Conservation (phyloP, 768 basidiomycete species). For the Macrolepiota fuliginosa region DNA sequence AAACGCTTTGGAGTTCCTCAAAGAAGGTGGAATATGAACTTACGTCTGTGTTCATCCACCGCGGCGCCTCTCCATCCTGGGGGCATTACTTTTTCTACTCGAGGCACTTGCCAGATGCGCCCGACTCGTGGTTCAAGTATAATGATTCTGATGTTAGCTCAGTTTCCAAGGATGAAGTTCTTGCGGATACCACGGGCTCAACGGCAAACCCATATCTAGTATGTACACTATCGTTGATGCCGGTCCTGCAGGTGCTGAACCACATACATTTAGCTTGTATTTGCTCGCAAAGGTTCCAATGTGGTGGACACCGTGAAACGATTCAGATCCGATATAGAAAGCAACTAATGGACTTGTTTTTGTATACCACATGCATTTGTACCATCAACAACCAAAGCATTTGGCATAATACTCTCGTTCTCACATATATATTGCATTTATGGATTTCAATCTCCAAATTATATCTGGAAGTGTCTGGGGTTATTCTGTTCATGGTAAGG, state of each 20-base stretch:
- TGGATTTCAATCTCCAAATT: background rate
- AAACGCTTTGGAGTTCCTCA: conserved; percentile 71
- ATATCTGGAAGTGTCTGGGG: background rate
- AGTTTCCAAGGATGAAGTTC: conserved; percentile 77
- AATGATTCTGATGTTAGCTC: conserved; percentile 87
- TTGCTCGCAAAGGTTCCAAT: conserved; percentile 74
- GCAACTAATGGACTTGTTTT: conserved; percentile 1
- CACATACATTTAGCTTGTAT: conserved; percentile 60
- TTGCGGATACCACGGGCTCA: conserved; percentile 86
- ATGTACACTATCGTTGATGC: conserved; percentile 23
- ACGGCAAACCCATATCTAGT: conserved; percentile 91
- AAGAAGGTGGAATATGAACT: conserved; percentile 78
- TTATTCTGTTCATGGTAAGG: background rate
- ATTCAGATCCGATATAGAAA: conserved; percentile 35
- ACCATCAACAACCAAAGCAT: background rate
- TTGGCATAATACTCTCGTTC: background rate
- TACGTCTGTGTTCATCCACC: conserved; percentile 93
- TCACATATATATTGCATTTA: background rate
- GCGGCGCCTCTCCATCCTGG: conserved; percentile 82
- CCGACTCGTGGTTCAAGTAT: conserved; percentile 93
- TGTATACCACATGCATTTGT: conserved; percentile 13
- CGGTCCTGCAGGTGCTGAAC: background rate
- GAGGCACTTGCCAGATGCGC: conserved; percentile 74
- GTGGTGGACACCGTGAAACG: conserved; percentile 83
- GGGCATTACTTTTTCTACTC: conserved; percentile 98